A percentile compares a stretch with the other conserved stretches of the same genome.
Conservation (phyloP, 495 filamentous ascomycete species). For the Cetradonia linearis region DNA sequence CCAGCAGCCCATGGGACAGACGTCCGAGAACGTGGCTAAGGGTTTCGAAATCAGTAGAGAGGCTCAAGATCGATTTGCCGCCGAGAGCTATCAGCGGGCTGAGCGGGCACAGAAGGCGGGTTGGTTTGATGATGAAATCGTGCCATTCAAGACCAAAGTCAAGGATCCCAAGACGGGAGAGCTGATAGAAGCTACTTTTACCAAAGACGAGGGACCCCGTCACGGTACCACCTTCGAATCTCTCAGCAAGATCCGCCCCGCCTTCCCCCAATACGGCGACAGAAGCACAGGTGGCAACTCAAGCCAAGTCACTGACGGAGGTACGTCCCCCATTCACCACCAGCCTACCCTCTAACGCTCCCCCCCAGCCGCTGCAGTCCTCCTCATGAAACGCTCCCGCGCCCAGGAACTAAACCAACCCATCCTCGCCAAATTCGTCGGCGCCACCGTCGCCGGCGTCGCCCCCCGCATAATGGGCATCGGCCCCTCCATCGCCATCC, state of each 20-base stretch:
- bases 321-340: constrained; percentile 27
- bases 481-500: constrained; percentile 85
- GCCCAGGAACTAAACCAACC: constrained; percentile 82
- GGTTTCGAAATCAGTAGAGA: constrained; percentile 81
- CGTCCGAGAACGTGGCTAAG: constrained; percentile 85
- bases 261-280: constrained; percentile 84
- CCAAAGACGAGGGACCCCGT: constrained; percentile 78
- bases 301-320: constrained; percentile 89
- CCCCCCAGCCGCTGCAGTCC: constrained; percentile 60
- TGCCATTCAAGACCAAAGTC: constrained; percentile 67
- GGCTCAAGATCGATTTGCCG: constrained; percentile 72
- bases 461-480: constrained; percentile 96
- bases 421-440: constrained; percentile 89
- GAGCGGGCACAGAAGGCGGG: constrained; percentile 88
- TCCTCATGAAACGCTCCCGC: constrained; percentile 88
- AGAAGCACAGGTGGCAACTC: constrained; percentile 90
- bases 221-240: constrained; percentile 79
- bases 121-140: constrained; percentile 91
- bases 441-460: constrained; percentile 80
- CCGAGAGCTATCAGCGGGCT: constrained; percentile 75
- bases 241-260: constrained; percentile 75
- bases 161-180: constrained; percentile 78
- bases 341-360: neutral
- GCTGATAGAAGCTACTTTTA: constrained; percentile 63
- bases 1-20: constrained; percentile 95